A percentile compares a stretch with the other conserved stretches of the same genome.
Evolutionary conservation across 306 rosid species (phyloP).

Genomic region (Styphnolobium japonicum): DNA sequence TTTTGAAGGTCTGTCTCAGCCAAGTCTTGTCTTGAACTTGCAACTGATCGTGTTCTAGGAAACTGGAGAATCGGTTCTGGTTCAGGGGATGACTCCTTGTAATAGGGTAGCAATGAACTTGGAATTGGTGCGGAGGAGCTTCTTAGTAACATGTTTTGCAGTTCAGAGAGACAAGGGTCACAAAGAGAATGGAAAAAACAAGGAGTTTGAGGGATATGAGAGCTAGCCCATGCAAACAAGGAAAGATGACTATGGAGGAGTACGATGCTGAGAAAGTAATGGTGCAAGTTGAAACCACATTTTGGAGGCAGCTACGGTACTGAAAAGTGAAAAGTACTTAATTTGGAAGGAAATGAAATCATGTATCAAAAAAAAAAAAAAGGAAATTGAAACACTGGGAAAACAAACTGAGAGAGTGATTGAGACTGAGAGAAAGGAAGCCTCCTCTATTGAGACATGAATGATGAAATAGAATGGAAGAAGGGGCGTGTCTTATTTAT

Average conservation of each 20-base stretch:
- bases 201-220: neutral
- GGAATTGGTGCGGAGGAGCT: conserved; percentile 56
- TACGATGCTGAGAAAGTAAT: neutral
- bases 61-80: conserved; percentile 34
- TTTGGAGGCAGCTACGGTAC: neutral
- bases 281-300: neutral
- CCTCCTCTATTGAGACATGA: neutral
- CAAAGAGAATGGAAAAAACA: neutral
- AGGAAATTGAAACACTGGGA: neutral
- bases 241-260: neutral
- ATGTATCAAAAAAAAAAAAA: too few species aligned
- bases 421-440: neutral
- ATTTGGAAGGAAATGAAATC: neutral
- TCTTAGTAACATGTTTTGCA: conserved; percentile 58
- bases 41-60: conserved; percentile 40
- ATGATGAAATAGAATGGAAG: neutral
- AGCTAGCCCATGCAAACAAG: neutral
- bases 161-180: neutral
- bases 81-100: conserved; percentile 36
- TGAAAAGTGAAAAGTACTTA: neutral
- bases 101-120: conserved; percentile 48
- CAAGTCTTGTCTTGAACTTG: conserved; percentile 19
- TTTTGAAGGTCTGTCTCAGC: conserved; percentile 22
- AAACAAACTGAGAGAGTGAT: neutral
- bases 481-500: neutral